phyloP scores from a whole-genome alignment of 2,329 filamentous ascomycete species.

The Alternaria sp. region DNA sequence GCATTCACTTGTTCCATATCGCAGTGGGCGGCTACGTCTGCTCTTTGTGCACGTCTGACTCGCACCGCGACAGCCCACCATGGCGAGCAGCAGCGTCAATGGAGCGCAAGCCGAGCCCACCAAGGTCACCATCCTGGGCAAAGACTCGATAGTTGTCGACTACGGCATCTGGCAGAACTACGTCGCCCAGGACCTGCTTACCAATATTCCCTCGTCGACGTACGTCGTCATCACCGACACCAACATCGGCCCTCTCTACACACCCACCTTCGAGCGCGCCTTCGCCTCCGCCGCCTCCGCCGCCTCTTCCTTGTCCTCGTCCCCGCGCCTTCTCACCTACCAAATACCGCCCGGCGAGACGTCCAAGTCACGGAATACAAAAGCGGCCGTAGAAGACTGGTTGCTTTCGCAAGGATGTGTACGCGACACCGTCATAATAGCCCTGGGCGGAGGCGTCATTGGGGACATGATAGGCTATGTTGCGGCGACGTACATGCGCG shows the following conservation, averaged over 20 bases:
- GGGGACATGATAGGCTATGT: conserved; percentile 98
- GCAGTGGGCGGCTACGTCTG: conserved; percentile 10
- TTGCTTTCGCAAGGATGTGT: conserved; percentile 92
- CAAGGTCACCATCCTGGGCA: conserved; percentile 82
- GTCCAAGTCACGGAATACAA: conserved; percentile 91
- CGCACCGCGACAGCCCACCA: conserved; percentile 31
- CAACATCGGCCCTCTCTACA: conserved; percentile 83
- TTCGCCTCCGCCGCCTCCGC: conserved; percentile 66
- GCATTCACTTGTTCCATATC: not conserved
- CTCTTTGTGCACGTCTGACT: conserved; percentile 22
- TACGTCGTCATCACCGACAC: conserved; percentile 98
- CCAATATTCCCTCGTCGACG: conserved; percentile 81
- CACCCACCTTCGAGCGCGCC: conserved; percentile 74
- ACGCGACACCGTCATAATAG: conserved; percentile 92
- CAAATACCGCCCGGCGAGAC: conserved; percentile 92
- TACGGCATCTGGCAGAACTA: conserved; percentile 88
- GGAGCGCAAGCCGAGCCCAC: conserved; percentile 55
- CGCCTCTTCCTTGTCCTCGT: conserved; percentile 54
- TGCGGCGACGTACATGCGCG: conserved; percentile 97
- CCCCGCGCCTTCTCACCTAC: conserved; percentile 80
- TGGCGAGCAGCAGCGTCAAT: conserved; percentile 45
- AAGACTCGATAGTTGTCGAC: conserved; percentile 90
- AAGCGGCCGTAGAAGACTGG: conserved; percentile 97
- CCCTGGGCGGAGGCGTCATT: conserved; percentile 94
- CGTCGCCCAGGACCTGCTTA: conserved; percentile 80